These are phyloP conservation scores for Drechslerella dactyloides DNA, from an alignment of 2,329 filamentous ascomycete species.

Conservation along the genomic window DNA sequence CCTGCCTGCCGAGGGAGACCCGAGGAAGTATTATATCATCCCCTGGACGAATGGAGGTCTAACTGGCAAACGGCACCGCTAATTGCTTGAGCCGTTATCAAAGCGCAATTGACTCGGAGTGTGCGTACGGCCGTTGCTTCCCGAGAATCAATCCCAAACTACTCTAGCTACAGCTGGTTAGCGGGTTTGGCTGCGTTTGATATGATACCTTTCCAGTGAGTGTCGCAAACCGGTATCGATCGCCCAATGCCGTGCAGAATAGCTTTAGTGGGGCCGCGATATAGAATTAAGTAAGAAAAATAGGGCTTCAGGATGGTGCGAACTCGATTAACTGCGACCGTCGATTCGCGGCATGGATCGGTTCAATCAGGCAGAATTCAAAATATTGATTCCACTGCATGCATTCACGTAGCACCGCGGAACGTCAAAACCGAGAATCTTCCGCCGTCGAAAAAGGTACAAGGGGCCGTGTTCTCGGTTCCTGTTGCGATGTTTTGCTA, in stretches of 20 bases:
- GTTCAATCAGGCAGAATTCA: too few species aligned
- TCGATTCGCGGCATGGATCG: slow-evolving; percentile 8
- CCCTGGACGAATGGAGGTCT: background rate
- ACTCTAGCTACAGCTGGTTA: background rate
- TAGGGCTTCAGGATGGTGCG: slow-evolving; percentile 6
- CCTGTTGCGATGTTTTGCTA: background rate
- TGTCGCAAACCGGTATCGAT: slow-evolving; percentile 12
- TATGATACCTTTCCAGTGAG: slow-evolving; percentile 3
- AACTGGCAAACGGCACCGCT: too few species aligned
- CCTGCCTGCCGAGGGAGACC: background rate
- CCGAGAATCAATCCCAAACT: slow-evolving; percentile 10
- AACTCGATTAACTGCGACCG: slow-evolving; percentile 38
- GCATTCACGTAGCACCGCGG: too few species aligned
- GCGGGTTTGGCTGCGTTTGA: too few species aligned
- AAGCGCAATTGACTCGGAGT: slow-evolving; percentile 25
- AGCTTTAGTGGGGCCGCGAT: background rate
- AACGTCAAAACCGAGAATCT: slow-evolving; percentile 35
- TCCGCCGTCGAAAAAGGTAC: slow-evolving; percentile 25
- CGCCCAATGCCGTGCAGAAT: slow-evolving; percentile 17
- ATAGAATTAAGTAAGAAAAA: slow-evolving; percentile 41
- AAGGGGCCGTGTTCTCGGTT: slow-evolving; percentile 18
- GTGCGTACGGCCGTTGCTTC: slow-evolving; percentile 34
- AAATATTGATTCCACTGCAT: too few species aligned
- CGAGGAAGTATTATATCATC: background rate
- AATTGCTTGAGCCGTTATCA: slow-evolving; percentile 11